Percentiles rank a stretch among this genome's conserved stretches.
Conservation (phyloP, 345 rosid genomes). For the Eucalyptus erythrocorys region DNA sequence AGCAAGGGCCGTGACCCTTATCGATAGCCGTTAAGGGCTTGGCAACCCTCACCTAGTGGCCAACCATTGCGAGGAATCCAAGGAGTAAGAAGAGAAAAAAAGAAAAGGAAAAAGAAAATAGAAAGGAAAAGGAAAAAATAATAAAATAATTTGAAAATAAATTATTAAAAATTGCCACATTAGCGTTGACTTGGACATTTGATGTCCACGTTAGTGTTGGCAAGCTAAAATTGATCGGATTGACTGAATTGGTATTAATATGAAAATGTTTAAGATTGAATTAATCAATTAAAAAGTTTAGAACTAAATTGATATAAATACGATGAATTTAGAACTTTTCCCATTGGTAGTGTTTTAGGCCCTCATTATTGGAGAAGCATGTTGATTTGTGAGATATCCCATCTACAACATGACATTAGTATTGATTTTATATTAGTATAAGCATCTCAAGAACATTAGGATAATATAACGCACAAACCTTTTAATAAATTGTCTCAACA, state of each 20-base stretch:
- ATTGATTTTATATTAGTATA: neutral
- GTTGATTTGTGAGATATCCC: constrained; percentile 1
- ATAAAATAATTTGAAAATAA: too few relatives aligned
- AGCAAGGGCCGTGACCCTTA: too few relatives aligned
- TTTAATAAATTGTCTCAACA: neutral
- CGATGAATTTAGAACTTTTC: too few relatives aligned
- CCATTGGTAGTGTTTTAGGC: neutral
- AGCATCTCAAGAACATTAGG: neutral
- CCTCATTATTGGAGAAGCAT: neutral
- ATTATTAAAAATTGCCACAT: too few relatives aligned
- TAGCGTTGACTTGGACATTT: fast-evolving
- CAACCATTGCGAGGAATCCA: too few relatives aligned
- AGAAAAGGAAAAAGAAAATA: too few relatives aligned
- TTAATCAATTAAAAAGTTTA: too few relatives aligned
- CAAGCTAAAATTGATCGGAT: fast-evolving
- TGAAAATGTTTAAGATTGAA: too few relatives aligned
- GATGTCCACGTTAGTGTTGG: fast-evolving
- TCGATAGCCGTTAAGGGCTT: fast-evolving
- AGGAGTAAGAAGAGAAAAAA: too few relatives aligned
- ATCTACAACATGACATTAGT: neutral
- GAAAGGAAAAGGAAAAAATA: too few relatives aligned
- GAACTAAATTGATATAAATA: fast-evolving
- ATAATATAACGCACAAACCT: neutral
- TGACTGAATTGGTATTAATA: fast-evolving
- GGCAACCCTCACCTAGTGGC: too few relatives aligned